Evolutionary conservation across 345 rosid genomes (phyloP).

Genomic region (Gossypium rotundifolium): DNA sequence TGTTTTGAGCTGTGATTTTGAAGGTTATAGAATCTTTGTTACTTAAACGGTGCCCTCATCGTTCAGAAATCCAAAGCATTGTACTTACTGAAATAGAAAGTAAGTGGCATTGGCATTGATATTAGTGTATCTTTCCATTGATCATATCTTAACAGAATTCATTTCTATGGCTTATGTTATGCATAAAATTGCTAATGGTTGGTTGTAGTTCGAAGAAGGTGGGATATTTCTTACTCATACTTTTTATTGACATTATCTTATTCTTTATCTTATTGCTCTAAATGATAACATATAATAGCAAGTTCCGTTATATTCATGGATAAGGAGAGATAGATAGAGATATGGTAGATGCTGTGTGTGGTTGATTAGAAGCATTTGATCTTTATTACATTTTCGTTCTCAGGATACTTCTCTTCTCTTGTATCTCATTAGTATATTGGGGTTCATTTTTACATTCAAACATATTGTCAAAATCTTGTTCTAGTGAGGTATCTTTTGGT

Average conservation of each 20-base stretch:
- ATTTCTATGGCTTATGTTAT: background rate
- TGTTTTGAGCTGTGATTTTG: background rate
- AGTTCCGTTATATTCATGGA: background rate
- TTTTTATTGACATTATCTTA: background rate
- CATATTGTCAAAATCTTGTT: background rate
- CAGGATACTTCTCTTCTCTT: background rate
- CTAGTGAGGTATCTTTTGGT: background rate
- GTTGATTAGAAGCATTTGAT: background rate
- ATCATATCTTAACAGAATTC: background rate
- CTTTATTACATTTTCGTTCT: background rate
- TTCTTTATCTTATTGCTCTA: background rate
- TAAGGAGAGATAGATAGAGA: background rate
- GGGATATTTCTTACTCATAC: background rate
- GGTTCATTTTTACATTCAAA: background rate
- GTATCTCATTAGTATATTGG: background rate
- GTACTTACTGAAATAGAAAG: slow-evolving; percentile 41
- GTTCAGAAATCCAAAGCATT: slow-evolving; percentile 58
- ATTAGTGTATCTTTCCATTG: background rate
- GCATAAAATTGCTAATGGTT: background rate
- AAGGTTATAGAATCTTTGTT: slow-evolving; percentile 39
- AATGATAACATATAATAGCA: background rate
- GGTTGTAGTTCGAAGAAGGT: background rate
- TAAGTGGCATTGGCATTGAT: slow-evolving; percentile 23
- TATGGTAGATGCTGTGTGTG: background rate
- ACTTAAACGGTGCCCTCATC: slow-evolving; percentile 58